These are phyloP conservation scores for Penicillium lagena DNA, from an alignment of 495 filamentous ascomycete genomes.

Conservation along the genomic window DNA sequence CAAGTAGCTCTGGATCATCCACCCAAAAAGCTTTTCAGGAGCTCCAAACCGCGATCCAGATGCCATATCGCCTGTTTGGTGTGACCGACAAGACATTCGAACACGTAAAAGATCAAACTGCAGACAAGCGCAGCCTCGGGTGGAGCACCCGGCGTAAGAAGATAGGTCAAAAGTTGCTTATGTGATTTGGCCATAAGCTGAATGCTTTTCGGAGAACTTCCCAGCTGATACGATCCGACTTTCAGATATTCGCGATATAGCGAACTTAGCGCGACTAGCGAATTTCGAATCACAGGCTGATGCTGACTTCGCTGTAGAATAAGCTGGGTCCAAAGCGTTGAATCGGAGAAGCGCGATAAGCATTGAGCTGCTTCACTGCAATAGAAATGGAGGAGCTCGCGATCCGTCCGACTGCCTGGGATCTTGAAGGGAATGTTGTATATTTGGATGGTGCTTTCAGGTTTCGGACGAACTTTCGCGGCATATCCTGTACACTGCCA, in stretches of 20 bases:
- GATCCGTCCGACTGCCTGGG: conserved; percentile 26
- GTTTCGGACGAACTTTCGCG: not conserved
- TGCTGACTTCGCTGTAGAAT: conserved; percentile 31
- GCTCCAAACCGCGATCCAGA: conserved; percentile 15
- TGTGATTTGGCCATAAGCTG: conserved; percentile 15
- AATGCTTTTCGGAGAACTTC: conserved; percentile 1
- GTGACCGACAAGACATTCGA: conserved; percentile 22
- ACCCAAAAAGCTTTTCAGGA: too few species aligned
- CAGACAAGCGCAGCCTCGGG: conserved; percentile 22
- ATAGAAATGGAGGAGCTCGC: conserved; percentile 33
- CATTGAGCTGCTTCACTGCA: conserved; percentile 19
- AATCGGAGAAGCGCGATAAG: conserved; percentile 33
- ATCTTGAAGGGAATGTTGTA: conserved; percentile 31
- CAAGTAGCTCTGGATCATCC: too few species aligned
- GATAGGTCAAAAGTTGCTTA: conserved; percentile 12
- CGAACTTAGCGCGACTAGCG: conserved; percentile 30
- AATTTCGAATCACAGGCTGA: conserved; percentile 34
- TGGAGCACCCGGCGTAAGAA: conserved; percentile 9
- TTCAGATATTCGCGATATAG: conserved; percentile 9
- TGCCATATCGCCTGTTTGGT: conserved; percentile 17
- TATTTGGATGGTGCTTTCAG: conserved; percentile 6
- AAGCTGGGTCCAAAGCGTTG: conserved; percentile 32
- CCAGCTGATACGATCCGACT: not conserved
- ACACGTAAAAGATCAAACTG: conserved; percentile 23
- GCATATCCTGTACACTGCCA: conserved; percentile 35